A percentile compares a stretch with the other conserved stretches of the same genome.
Evolutionary conservation across 2,329 filamentous ascomycete genomes (phyloP).

Genomic region (Fusarium caatingaense): DNA sequence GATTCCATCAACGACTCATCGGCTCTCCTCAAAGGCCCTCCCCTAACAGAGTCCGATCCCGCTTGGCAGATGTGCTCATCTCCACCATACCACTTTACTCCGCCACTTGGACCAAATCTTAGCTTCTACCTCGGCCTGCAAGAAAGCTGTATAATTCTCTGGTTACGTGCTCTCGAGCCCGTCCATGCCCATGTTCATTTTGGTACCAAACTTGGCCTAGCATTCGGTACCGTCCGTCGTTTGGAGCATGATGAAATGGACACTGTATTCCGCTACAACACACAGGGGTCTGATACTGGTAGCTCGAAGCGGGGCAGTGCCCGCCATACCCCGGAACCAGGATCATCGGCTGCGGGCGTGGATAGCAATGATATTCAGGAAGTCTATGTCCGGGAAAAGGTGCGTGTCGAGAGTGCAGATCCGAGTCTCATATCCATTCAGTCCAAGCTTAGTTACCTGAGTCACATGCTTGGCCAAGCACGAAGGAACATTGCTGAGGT

Average conservation of each 20-base stretch:
- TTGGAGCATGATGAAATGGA: constrained; percentile 85
- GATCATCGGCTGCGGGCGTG: constrained; percentile 32
- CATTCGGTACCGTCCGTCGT: constrained; percentile 71
- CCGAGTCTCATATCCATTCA: constrained; percentile 85
- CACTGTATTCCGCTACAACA: constrained; percentile 74
- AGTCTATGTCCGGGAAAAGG: constrained; percentile 89
- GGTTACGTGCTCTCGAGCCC: constrained; percentile 76
- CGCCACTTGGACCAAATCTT: constrained; percentile 67
- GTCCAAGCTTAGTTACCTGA: constrained; percentile 83
- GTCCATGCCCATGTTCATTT: constrained; percentile 70
- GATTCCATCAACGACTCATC: constrained; percentile 65
- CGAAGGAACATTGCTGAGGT: constrained; percentile 80
- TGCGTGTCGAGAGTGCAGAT: constrained; percentile 88
- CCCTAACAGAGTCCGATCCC: constrained; percentile 53
- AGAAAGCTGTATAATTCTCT: constrained; percentile 76
- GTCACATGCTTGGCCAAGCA: constrained; percentile 76
- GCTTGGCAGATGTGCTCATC: constrained; percentile 60
- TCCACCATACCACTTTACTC: constrained; percentile 57
- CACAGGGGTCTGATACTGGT: constrained; percentile 47
- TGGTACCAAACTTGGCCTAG: constrained; percentile 75
- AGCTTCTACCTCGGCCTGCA: constrained; percentile 78
- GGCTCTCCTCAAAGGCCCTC: constrained; percentile 66
- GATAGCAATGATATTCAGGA: constrained; percentile 57
- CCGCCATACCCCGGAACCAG: constrained; percentile 42
- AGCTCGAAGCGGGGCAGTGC: constrained; percentile 43